Evolutionary conservation across 257 asterid species (phyloP), one percentile per base, ranked within the genome.

Genomic region (Linaria vulgaris): DNA sequence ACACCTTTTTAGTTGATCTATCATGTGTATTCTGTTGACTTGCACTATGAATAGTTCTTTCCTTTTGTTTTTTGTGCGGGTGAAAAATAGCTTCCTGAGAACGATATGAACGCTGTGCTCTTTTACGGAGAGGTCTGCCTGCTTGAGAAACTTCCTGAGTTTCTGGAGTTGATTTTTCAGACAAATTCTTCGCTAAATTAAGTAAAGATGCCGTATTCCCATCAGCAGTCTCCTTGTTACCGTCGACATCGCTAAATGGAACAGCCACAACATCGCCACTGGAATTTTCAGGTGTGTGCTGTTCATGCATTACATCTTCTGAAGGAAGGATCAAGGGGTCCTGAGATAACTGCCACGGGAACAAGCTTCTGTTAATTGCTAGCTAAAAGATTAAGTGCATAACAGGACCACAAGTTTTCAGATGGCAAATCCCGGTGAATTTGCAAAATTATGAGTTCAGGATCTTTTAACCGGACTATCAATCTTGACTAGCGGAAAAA

Each of bases 341-440:
- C 94, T 85, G 90, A 67, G 69, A 71, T 61, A 57, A 66, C 55
- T 27, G 63, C 37, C 73, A 74, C 62, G 20, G 27, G 45, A 60
- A 31, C 43, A 47, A 16, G 63, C 11, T 24, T 57, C 21, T n/a
- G 57, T 61, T 23, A 59, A 61, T 66, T 64, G 53, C 59, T 39
- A 6, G 60, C 22, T 24, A 46, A 66, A 25, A 61, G 16, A 30
- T 53, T 64, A 13, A 61, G n/a, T 67, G 59, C 48, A 38, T 16
- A 24, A 15, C 21, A 3, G 22, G 17, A 9, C 21, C 31, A 37
- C 31, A 41, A 38, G 14, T 19, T 43, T 71, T 49, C 21, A 14
- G 47, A 56, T 31, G 53, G 38, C 27, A 63, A 62, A 53, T 19
- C 39, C 59, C 46, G 23, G 5, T n/a, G 43, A 11, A 14, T 38